Percentiles rank a stretch among this genome's conserved stretches.
Conservation (phyloP, 805 yeast genomes). For the Starmerella vitae region DNA sequence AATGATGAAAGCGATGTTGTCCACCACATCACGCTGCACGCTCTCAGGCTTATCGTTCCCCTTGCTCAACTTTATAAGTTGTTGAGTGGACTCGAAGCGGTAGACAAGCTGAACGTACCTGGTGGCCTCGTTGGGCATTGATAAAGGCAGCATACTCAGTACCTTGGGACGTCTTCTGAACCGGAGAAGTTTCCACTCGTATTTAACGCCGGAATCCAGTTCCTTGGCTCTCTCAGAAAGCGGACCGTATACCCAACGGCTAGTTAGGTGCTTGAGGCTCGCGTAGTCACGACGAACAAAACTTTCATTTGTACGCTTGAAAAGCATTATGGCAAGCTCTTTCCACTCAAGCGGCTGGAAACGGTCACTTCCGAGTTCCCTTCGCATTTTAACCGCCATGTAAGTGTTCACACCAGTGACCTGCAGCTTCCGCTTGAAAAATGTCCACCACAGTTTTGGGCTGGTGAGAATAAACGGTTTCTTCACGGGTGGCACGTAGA, state of each 20-base stretch:
- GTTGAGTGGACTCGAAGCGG: slow-evolving; percentile 49
- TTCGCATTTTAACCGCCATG: slow-evolving; percentile 22
- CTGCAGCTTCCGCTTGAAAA: slow-evolving; percentile 20
- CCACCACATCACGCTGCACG: slow-evolving; percentile 42
- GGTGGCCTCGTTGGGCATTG: slow-evolving; percentile 42
- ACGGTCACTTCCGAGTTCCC: slow-evolving; percentile 20
- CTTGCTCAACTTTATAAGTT: slow-evolving; percentile 37
- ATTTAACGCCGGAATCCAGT: slow-evolving; percentile 43
- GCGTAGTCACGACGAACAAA: slow-evolving; percentile 50
- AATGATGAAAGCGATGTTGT: slow-evolving; percentile 47
- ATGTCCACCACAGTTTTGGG: slow-evolving; percentile 21
- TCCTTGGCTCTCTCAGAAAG: slow-evolving; percentile 38
- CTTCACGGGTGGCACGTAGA: slow-evolving; percentile 30
- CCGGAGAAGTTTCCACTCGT: slow-evolving; percentile 67
- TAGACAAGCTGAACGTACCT: slow-evolving; percentile 49
- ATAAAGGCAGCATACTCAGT: slow-evolving; percentile 53
- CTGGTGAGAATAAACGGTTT: slow-evolving; percentile 20
- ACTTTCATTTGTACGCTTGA: slow-evolving; percentile 64
- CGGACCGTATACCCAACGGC: slow-evolving; percentile 53
- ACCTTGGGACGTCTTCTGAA: slow-evolving; percentile 62
- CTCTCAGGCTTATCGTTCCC: slow-evolving; percentile 35
- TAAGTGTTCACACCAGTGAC: slow-evolving; percentile 21
- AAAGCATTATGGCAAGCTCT: slow-evolving; percentile 66
- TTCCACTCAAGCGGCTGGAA: slow-evolving; percentile 56
- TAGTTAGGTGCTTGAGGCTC: slow-evolving; percentile 34